Percentiles rank a stretch among this genome's conserved stretches.
Conservation (phyloP, 352 stramenopile species). For the Globisporangium solare region DNA sequence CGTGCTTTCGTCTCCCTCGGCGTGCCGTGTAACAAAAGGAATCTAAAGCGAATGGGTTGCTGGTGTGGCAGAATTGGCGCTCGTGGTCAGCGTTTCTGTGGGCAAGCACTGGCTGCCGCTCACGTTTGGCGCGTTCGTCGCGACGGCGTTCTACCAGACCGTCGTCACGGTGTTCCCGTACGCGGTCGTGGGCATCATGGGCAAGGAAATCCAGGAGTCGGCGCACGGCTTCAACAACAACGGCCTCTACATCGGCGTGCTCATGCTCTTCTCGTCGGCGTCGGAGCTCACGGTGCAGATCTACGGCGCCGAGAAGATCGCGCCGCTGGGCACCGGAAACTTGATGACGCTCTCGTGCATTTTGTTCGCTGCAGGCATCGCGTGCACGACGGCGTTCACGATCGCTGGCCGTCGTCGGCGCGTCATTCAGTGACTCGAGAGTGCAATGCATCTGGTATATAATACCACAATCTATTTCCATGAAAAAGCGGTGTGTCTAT, state of each 20-base stretch:
- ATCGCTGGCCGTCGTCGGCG: conserved; percentile 11
- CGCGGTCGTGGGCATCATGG: conserved; percentile 75
- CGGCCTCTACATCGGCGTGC: conserved; percentile 66
- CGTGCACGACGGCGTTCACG: conserved; percentile 38
- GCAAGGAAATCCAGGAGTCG: conserved; percentile 69
- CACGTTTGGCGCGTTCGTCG: conserved; percentile 52
- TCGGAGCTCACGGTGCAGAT: conserved; percentile 69
- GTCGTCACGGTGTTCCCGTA: conserved; percentile 70
- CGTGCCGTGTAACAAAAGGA: too few relatives aligned
- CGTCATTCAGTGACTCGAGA: neutral
- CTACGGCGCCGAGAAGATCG: conserved; percentile 64
- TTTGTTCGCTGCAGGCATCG: conserved; percentile 46
- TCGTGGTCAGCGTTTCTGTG: conserved; percentile 50
- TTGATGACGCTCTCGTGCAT: conserved; percentile 55
- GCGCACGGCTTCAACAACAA: conserved; percentile 69
- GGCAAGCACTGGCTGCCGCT: conserved; percentile 35
- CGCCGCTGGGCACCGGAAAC: conserved; percentile 54
- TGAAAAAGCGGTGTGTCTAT: too few relatives aligned
- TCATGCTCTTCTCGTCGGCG: conserved; percentile 60
- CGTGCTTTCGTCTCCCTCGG: conserved; percentile 5
- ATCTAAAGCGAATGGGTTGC: too few relatives aligned
- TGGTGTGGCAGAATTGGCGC: conserved; percentile 30
- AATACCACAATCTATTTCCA: neutral
- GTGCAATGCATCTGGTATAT: neutral
- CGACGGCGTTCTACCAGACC: conserved; percentile 55